These are phyloP conservation scores for Gossypium stocksii DNA, from an alignment of 345 rosid genomes.

Conservation along the genomic window DNA sequence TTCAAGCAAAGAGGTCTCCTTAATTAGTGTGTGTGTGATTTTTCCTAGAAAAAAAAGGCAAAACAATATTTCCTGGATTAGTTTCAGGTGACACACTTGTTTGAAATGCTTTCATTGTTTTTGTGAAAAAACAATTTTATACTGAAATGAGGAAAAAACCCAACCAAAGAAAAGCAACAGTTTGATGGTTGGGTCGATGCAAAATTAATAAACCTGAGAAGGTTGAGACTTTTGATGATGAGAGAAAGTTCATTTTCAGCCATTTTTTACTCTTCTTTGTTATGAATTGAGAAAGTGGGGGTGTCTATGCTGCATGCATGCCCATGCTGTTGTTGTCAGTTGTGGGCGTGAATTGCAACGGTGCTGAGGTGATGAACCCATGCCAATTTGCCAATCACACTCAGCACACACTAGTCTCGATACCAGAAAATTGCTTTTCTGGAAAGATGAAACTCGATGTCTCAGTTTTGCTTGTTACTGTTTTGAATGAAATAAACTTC, in stretches of 20 bases:
- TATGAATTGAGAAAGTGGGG: background rate
- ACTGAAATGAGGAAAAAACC: background rate
- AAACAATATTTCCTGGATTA: conserved; percentile 31
- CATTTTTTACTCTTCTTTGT: background rate
- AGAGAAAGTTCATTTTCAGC: background rate
- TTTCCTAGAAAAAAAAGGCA: background rate
- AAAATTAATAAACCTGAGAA: background rate
- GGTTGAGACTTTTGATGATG: background rate
- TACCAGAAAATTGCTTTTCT: background rate
- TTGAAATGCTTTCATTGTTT: conserved; percentile 1
- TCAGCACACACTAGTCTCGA: background rate
- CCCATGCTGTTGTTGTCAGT: no score
- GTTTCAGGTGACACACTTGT: conserved; percentile 8
- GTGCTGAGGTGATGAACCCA: no score
- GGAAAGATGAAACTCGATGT: no score
- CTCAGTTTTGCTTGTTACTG: no score
- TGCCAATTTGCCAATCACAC: no score
- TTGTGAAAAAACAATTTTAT: background rate
- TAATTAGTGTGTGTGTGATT: background rate
- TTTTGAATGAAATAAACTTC: no score
- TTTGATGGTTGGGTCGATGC: background rate
- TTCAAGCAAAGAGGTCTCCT: conserved; percentile 78
- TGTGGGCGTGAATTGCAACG: no score
- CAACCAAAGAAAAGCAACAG: background rate
- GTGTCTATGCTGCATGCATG: background rate